phyloP scores from a whole-genome alignment of 495 filamentous ascomycete genomes.

The Neurospora sp. region DNA sequence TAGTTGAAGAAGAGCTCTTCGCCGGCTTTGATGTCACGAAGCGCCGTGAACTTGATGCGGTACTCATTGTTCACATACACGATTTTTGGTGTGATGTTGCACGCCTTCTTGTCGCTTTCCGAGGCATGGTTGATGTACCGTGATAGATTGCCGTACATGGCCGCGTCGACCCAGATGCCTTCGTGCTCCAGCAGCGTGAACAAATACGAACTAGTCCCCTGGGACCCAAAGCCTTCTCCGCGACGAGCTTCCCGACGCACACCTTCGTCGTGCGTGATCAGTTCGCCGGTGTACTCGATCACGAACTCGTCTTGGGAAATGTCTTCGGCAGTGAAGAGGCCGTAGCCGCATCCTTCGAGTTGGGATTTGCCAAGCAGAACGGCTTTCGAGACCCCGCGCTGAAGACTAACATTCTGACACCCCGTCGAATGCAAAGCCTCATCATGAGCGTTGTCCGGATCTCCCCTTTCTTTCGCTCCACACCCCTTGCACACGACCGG shows the following conservation, averaged over 20 bases:
- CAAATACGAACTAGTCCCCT: slow-evolving; percentile 50
- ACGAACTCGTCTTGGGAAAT: slow-evolving; percentile 51
- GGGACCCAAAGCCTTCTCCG: slow-evolving; percentile 53
- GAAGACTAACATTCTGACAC: slow-evolving; percentile 54
- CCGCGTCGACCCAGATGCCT: slow-evolving; percentile 42
- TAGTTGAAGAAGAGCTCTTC: slow-evolving; percentile 69
- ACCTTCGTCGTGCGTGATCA: slow-evolving; percentile 53
- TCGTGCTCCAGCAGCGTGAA: slow-evolving; percentile 52
- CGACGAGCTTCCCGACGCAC: slow-evolving; percentile 45
- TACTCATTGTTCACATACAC: slow-evolving; percentile 54
- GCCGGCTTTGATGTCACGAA: slow-evolving; percentile 47
- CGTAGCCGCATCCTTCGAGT: slow-evolving; percentile 49
- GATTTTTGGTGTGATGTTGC: slow-evolving; percentile 47
- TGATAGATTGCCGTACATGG: slow-evolving; percentile 43
- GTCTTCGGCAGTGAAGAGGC: slow-evolving; percentile 53
- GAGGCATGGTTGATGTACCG: slow-evolving; percentile 63
- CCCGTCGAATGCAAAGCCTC: slow-evolving; percentile 36
- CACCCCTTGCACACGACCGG: slow-evolving; percentile 56
- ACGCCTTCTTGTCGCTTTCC: slow-evolving; percentile 34
- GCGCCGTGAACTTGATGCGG: slow-evolving; percentile 57
- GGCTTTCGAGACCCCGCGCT: slow-evolving; percentile 48
- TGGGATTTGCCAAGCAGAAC: slow-evolving; percentile 53
- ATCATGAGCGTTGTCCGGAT: slow-evolving; percentile 48
- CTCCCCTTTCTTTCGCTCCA: slow-evolving; percentile 50
- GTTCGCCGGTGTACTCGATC: slow-evolving; percentile 65